Percentiles rank a stretch among this genome's conserved stretches.
phyloP scores from a whole-genome alignment of 2,329 filamentous ascomycete species.

The Fusarium penzigii region DNA sequence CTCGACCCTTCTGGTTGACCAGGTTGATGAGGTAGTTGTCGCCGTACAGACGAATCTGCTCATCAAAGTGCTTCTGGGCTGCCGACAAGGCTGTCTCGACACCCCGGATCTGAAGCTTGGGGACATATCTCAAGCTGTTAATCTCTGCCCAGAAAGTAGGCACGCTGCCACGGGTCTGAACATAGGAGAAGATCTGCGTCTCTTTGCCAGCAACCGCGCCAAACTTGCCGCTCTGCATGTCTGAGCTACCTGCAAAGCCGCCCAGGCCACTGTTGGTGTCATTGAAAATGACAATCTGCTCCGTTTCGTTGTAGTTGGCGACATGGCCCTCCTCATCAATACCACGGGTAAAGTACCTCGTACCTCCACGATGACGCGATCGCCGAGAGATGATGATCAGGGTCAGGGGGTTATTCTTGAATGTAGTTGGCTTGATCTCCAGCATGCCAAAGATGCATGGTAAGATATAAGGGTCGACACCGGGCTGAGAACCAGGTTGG shows the following conservation, averaged over 20 bases:
- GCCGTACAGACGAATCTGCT: constrained; percentile 91
- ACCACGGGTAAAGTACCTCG: constrained; percentile 91
- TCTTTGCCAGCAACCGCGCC: constrained; percentile 65
- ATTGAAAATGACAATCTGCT: constrained; percentile 88
- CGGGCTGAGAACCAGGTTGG: constrained; percentile 69
- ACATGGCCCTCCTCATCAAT: constrained; percentile 92
- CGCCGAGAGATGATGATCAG: constrained; percentile 86
- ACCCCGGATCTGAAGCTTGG: constrained; percentile 83
- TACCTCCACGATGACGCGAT: constrained; percentile 85
- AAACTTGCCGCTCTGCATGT: constrained; percentile 73
- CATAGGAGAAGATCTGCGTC: constrained; percentile 87
- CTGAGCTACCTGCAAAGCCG: constrained; percentile 76
- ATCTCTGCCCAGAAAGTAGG: constrained; percentile 96
- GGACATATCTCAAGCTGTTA: constrained; percentile 89
- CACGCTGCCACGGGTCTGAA: constrained; percentile 94
- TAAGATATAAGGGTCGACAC: constrained; percentile 86
- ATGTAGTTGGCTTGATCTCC: constrained; percentile 80
- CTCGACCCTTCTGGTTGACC: constrained; percentile 93
- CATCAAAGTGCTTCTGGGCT: constrained; percentile 83
- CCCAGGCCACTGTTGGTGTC: constrained; percentile 73
- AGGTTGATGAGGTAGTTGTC: constrained; percentile 98
- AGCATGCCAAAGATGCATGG: constrained; percentile 97
- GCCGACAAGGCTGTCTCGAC: constrained; percentile 79
- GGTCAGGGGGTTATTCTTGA: constrained; percentile 83
- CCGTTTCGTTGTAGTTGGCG: constrained; percentile 99